Percentiles rank a stretch among this genome's conserved stretches.
phyloP scores from a whole-genome alignment of 495 filamentous ascomycete genomes.

The Delitschia confertaspora region DNA sequence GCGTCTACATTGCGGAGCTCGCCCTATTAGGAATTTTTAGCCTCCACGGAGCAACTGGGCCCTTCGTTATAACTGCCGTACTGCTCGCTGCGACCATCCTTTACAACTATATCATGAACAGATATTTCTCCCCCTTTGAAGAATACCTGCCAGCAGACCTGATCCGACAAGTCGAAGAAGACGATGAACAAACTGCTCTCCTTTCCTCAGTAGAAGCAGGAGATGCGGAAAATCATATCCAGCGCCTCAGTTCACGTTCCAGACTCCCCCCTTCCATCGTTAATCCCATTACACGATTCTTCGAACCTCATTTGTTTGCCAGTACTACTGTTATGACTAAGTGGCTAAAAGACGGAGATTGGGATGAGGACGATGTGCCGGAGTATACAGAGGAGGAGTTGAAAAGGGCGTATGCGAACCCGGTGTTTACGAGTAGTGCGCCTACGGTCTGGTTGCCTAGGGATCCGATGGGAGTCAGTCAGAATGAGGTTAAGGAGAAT shows the following conservation, averaged over 20 bases:
- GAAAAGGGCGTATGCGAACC: slow-evolving; percentile 66
- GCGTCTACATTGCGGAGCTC: slow-evolving; percentile 35
- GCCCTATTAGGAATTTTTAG: slow-evolving; percentile 35
- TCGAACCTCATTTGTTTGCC: slow-evolving; percentile 27
- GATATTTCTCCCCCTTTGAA: slow-evolving; percentile 29
- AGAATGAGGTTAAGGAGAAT: slow-evolving; percentile 67
- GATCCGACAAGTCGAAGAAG: slow-evolving; percentile 22
- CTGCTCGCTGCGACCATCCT: slow-evolving; percentile 31
- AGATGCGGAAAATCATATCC: slow-evolving; percentile 14
- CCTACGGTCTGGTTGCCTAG: slow-evolving; percentile 79
- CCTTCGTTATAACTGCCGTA: slow-evolving; percentile 28
- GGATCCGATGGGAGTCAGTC: slow-evolving; percentile 65
- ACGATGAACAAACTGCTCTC: slow-evolving; percentile 24
- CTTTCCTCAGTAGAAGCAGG: slow-evolving; percentile 24
- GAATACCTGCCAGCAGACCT: slow-evolving; percentile 31
- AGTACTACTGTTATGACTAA: slow-evolving; percentile 21
- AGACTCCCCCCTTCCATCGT: slow-evolving; percentile 24
- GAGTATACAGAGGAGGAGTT: slow-evolving; percentile 20
- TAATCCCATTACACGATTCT: slow-evolving; percentile 27
- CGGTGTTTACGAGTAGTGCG: slow-evolving; percentile 52
- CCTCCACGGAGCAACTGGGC: slow-evolving; percentile 25
- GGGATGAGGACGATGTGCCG: slow-evolving; percentile 20
- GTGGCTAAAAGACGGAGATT: slow-evolving; percentile 24
- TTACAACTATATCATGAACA: slow-evolving; percentile 29
- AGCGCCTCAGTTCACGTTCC: slow-evolving; percentile 20